Percentiles rank a stretch among this genome's conserved stretches.
Evolutionary conservation across 495 filamentous ascomycete species (phyloP).

Genomic region (Talaromyces ruber): DNA sequence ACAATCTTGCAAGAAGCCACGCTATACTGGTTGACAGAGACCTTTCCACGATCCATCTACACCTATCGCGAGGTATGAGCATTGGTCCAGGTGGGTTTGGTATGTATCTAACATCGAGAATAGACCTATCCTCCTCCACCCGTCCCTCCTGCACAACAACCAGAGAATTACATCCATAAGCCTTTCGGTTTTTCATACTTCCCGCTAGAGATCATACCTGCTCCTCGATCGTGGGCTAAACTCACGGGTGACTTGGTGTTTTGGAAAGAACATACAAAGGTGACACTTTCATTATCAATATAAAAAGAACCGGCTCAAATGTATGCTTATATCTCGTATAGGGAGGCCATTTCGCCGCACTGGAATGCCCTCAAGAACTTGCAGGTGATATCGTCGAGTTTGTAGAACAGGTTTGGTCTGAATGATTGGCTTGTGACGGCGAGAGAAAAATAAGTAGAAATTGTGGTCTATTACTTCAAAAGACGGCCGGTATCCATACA

Average conservation of each 20-base stretch:
- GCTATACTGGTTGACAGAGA: conserved; percentile 51
- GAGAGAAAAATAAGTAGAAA: not conserved
- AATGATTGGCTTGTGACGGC: not conserved
- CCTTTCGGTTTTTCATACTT: conserved; percentile 48
- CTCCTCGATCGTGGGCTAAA: conserved; percentile 34
- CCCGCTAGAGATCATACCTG: conserved; percentile 34
- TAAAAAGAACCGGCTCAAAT: not conserved
- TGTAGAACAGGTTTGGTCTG: conserved; percentile 30
- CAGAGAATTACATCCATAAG: conserved; percentile 28
- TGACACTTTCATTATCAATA: not conserved
- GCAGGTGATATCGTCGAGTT: conserved; percentile 52
- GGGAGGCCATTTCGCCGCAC: conserved; percentile 29
- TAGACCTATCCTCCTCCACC: conserved; percentile 1
- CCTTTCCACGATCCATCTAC: conserved; percentile 41
- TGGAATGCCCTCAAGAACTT: conserved; percentile 46
- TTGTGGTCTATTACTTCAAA: not conserved
- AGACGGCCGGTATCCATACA: not conserved
- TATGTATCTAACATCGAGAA: not conserved
- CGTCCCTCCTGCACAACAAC: not conserved
- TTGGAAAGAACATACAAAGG: conserved; percentile 30
- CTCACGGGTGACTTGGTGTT: conserved; percentile 31
- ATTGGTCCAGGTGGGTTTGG: not conserved
- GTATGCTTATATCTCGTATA: not conserved
- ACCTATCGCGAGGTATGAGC: conserved; percentile 23
- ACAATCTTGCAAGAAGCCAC: conserved; percentile 39